These are phyloP conservation scores for Gossypium bickii DNA, from an alignment of 345 rosid genomes.

Conservation along the genomic window DNA sequence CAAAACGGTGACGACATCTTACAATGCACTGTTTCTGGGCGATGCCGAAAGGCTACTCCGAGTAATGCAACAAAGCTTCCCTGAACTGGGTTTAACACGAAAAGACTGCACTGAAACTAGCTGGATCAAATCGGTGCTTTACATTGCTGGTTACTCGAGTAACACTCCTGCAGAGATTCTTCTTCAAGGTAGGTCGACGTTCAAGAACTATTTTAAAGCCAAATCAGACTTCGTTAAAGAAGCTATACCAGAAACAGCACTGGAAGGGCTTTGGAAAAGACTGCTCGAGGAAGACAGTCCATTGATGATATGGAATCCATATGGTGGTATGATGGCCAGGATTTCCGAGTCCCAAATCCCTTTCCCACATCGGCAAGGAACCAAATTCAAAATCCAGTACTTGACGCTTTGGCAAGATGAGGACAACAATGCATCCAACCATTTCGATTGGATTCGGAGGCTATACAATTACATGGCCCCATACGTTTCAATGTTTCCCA, in stretches of 20 bases:
- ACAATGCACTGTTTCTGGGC: background rate
- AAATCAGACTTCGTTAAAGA: background rate
- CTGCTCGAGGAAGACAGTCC: background rate
- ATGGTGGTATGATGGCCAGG: background rate
- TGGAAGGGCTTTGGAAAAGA: constrained; percentile 3
- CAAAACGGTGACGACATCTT: background rate
- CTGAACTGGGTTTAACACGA: background rate
- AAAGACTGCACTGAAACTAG: background rate
- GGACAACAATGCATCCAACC: background rate
- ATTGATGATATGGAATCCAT: constrained; percentile 8
- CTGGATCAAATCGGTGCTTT: background rate
- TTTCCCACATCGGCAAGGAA: background rate
- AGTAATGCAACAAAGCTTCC: constrained; percentile 1
- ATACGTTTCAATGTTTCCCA: background rate
- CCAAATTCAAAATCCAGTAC: background rate
- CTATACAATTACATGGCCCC: background rate
- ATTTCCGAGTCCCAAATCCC: background rate
- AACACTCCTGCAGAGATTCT: background rate
- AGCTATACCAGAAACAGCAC: background rate
- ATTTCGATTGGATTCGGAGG: background rate
- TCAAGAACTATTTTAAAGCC: constrained; percentile 3
- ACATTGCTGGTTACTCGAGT: background rate
- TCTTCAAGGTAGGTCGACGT: background rate
- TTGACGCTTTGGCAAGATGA: background rate
- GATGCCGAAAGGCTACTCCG: background rate